Evolutionary conservation across 192 early-diverging fungal species (phyloP), one percentile per base, ranked within the genome.

Genomic region (Lunasporangiospora selenospora): DNA sequence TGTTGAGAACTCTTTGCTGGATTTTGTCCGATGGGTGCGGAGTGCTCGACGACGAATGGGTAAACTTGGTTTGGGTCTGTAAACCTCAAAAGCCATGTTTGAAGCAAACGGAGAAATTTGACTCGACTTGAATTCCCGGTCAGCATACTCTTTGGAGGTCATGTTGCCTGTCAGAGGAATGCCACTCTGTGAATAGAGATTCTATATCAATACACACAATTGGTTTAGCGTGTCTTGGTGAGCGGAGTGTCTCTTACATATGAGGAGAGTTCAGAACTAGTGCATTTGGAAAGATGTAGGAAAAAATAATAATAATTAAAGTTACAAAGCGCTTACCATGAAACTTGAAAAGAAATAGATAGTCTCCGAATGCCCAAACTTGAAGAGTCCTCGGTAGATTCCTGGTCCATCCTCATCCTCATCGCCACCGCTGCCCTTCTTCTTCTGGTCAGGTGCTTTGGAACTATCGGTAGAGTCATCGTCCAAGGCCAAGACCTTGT

Each of bases 361-460:
- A 6, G 69, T 63, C 27, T 73, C 69, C 16, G 69, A 41, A 26
- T 73, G 69, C 0, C 69, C 69, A 58, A 73, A 73, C 55, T 63
- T 73, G 54, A 73, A 58, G 6, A 63, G 5, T 21, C 53, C 59
- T 13, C 47, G 44, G 18, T 44, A 62, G 19, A 32, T n/a, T 6
- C 15, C 16, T 6, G 24, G 21, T 0, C 2, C 33, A 11, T 36
- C 39, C 1, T 31, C 56, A 3, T 50, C 69, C 13, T 73, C 67
- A 13, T 58, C 60, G n/a, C 41, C 41, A 3, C 21, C 6, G 16
- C 33, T 40, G 2, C 3, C 2, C 18, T 30, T 56, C 16, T 42
- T 43, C 8, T 3, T 1, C 29, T 1, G n/a, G 8, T 27, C 1
- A 12, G 16, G 6, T 13, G 15, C 32, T 15, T 37, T 4, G 0